A percentile compares a stretch with the other conserved stretches of the same genome.
phyloP scores from a whole-genome alignment of 2,329 filamentous ascomycete genomes.

The Capronia epimyces region DNA sequence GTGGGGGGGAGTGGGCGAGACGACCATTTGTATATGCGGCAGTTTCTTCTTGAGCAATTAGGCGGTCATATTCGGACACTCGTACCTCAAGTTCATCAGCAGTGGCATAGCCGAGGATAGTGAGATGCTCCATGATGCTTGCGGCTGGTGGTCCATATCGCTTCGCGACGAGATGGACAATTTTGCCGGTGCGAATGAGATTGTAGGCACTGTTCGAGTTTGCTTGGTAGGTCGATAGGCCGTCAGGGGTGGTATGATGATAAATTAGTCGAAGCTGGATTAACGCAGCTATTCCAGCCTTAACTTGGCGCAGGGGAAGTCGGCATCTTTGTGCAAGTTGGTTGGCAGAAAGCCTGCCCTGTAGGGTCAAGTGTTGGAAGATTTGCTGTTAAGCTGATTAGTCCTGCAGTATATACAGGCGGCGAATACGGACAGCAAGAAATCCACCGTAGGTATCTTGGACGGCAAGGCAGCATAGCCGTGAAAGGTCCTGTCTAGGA shows the following conservation, averaged over 20 bases:
- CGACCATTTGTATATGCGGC: slow-evolving; percentile 2
- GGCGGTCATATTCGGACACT: slow-evolving; percentile 2
- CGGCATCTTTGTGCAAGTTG: slow-evolving; percentile 67
- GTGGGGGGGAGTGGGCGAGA: background rate
- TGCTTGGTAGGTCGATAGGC: slow-evolving; percentile 72
- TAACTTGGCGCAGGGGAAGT: slow-evolving; percentile 68
- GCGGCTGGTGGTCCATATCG: slow-evolving; percentile 70
- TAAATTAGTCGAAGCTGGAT: slow-evolving; percentile 83
- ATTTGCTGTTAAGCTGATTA: slow-evolving; percentile 59
- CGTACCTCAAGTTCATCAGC: slow-evolving; percentile 42
- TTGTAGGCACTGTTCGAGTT: slow-evolving; percentile 76
- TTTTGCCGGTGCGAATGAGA: slow-evolving; percentile 73
- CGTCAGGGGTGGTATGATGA: slow-evolving; percentile 62
- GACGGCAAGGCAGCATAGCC: slow-evolving; percentile 86
- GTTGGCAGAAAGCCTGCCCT: slow-evolving; percentile 68
- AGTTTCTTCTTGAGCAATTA: background rate
- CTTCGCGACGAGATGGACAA: slow-evolving; percentile 67
- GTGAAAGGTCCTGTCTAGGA: slow-evolving; percentile 49
- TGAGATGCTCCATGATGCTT: slow-evolving; percentile 66
- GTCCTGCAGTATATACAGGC: background rate
- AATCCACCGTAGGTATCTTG: slow-evolving; percentile 87
- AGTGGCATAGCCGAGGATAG: slow-evolving; percentile 70
- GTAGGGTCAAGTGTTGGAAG: slow-evolving; percentile 68
- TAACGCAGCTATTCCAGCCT: slow-evolving; percentile 74
- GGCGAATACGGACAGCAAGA: slow-evolving; percentile 64